Base-by-base conservation (phyloP, 2,329 filamentous ascomycete species). In the Apiospora malaysiana region DNA sequence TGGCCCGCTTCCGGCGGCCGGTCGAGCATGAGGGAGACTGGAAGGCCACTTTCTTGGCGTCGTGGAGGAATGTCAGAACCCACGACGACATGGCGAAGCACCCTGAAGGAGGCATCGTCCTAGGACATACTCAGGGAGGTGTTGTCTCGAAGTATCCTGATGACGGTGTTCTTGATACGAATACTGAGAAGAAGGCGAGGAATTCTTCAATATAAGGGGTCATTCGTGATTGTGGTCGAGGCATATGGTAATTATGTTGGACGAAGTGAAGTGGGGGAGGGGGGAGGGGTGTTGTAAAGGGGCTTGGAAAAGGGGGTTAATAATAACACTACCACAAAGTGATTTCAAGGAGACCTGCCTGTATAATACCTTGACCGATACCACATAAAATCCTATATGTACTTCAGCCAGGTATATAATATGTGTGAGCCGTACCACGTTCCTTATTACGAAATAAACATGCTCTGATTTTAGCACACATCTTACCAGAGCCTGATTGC, bases 21-120 rank as follows among this genome's bases (percentile, higher is more conserved):
- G 49, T 10, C 2, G 68, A 69, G 32, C 27, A 69, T 12, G 42
- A 59, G 40, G 68, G 68, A 7, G 18, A 63, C 12, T 69, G 51
- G 49, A 59, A 63, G 68, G 23, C 37, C 8, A 69, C 68, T 3
- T 69, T 69, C 23, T 12, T 56, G 18, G 23, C 47, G 49, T 21
- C 68, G 1, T 37, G 47, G 37, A 51, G 32, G n/a, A 63, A 63
- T 18, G 23, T 21, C 5, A 18, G 37, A 10, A 9, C 65, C 25
- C n/a, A 27, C 9, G 37, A 63, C 49, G 40, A 40, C 25, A n/a
- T 25, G 10, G 49, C 40, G 1, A 43, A 63, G 27, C 56, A 63
- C 10, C 27, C 56, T 32, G 56, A 63, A 32, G 32, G 14, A 40
- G 32, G 56, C 5, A 21, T 14, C 1, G 27, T 59, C 8, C 27